A percentile compares a stretch with the other conserved stretches of the same genome.
Conservation (phyloP, 495 filamentous ascomycete genomes). For the Cercophora newfieldiana region DNA sequence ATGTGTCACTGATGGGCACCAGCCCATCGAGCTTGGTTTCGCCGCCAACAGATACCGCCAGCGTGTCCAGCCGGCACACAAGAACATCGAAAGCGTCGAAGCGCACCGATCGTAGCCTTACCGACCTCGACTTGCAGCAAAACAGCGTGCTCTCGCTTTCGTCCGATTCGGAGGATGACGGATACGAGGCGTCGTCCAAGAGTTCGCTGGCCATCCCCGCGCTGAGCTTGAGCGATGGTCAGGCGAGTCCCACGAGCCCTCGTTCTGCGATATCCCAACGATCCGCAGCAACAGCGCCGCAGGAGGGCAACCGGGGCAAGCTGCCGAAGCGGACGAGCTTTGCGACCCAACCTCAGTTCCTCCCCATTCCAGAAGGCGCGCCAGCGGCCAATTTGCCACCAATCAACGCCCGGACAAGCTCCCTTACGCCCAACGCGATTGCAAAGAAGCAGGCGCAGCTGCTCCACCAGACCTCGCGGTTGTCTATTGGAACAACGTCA, state of each 20-base stretch:
- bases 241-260: constrained; percentile 32
- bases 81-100: constrained; percentile 51
- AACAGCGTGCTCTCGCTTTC: constrained; percentile 51
- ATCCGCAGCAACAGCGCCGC: constrained; percentile 9
- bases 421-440: constrained; percentile 18
- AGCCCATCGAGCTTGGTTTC: constrained; percentile 27
- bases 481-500: constrained; percentile 21
- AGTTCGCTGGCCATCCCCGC: constrained; percentile 27
- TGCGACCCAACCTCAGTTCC: constrained; percentile 25
- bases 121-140: constrained; percentile 46
- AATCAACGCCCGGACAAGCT: constrained; percentile 23
- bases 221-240: constrained; percentile 32
- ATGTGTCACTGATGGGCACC: constrained; percentile 12
- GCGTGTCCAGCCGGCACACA: constrained; percentile 52
- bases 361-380: constrained; percentile 21
- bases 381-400: constrained; percentile 13
- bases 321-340: constrained; percentile 28
- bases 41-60: constrained; percentile 41
- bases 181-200: constrained; percentile 30
- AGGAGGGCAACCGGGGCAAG: constrained; percentile 23
- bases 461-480: constrained; percentile 17
- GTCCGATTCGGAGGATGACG: constrained; percentile 49
- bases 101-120: constrained; percentile 42
- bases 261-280: constrained; percentile 30
- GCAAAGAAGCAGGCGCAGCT: constrained; percentile 13